These are phyloP conservation scores for Alternaria gansuensis DNA, from an alignment of 2,329 filamentous ascomycete genomes.

Conservation along the genomic window DNA sequence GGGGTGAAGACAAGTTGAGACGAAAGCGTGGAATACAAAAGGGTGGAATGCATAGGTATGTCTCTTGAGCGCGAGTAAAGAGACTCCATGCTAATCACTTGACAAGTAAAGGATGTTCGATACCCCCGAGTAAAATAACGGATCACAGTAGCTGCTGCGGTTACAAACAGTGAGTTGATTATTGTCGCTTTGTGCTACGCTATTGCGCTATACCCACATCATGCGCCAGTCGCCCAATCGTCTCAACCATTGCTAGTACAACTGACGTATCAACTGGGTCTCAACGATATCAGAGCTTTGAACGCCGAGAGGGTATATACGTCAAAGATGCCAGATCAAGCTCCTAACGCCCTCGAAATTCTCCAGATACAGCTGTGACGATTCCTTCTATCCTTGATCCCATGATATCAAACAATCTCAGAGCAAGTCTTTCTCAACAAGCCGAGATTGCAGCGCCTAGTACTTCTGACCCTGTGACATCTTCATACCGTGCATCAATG, in stretches of 20 bases:
- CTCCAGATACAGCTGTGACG: too few species aligned
- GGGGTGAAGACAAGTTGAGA: background rate
- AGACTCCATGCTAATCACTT: background rate
- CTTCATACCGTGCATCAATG: slow-evolving; percentile 6
- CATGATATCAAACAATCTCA: background rate
- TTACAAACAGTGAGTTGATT: background rate
- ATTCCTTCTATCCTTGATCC: background rate
- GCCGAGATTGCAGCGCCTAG: background rate
- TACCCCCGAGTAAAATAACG: background rate
- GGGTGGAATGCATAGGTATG: background rate
- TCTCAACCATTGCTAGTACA: background rate
- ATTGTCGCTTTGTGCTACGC: background rate
- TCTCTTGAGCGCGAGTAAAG: background rate
- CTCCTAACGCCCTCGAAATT: slow-evolving; percentile 1
- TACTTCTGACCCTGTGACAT: background rate
- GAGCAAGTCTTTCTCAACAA: background rate
- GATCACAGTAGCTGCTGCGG: background rate
- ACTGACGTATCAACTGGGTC: background rate
- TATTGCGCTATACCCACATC: background rate
- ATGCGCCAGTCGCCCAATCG: background rate
- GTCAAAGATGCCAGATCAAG: background rate
- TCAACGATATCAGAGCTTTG: background rate
- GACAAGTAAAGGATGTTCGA: background rate
- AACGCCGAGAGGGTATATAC: slow-evolving; percentile 11
- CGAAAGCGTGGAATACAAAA: background rate